phyloP scores from a whole-genome alignment of 352 stramenopile genomes.

The Phytophthora fragariaefolia region DNA sequence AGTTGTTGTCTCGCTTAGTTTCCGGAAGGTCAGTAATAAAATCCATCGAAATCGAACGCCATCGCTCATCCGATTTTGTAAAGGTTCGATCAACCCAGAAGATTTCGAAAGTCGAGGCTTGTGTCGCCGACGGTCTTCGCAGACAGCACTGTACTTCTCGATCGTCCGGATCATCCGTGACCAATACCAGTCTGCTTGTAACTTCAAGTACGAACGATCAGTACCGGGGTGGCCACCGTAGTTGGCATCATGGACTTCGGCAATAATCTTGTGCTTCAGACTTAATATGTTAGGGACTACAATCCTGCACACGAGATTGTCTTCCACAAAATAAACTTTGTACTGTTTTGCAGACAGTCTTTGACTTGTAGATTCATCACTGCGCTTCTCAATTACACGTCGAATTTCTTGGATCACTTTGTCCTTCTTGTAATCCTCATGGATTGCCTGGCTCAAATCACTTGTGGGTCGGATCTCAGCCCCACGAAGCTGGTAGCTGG shows the following conservation, averaged over 20 bases:
- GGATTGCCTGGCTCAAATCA: too few species aligned
- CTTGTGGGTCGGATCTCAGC: too few species aligned
- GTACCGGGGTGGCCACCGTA: not conserved
- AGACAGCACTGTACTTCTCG: constrained; percentile 12
- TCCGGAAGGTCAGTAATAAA: not conserved
- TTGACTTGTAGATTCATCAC: too few species aligned
- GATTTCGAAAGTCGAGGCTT: constrained; percentile 9
- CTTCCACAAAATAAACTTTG: too few species aligned
- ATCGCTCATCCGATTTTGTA: constrained; percentile 12
- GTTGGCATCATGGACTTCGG: not conserved
- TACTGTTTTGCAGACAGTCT: too few species aligned
- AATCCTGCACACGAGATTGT: too few species aligned
- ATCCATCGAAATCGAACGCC: constrained; percentile 18
- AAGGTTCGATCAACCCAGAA: constrained; percentile 4
- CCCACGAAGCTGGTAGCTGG: too few species aligned
- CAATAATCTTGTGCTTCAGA: not conserved
- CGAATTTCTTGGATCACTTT: too few species aligned
- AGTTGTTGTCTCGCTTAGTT: not conserved
- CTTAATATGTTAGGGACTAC: not conserved
- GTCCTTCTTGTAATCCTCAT: too few species aligned
- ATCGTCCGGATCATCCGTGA: not conserved
- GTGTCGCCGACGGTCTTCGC: constrained; percentile 8
- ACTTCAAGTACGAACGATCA: not conserved
- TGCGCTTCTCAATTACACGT: too few species aligned
- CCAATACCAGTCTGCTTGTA: not conserved